Evolutionary conservation across 2,329 filamentous ascomycete genomes (phyloP), one percentile per base, ranked within the genome.

Genomic region (Colletotrichum filicis): DNA sequence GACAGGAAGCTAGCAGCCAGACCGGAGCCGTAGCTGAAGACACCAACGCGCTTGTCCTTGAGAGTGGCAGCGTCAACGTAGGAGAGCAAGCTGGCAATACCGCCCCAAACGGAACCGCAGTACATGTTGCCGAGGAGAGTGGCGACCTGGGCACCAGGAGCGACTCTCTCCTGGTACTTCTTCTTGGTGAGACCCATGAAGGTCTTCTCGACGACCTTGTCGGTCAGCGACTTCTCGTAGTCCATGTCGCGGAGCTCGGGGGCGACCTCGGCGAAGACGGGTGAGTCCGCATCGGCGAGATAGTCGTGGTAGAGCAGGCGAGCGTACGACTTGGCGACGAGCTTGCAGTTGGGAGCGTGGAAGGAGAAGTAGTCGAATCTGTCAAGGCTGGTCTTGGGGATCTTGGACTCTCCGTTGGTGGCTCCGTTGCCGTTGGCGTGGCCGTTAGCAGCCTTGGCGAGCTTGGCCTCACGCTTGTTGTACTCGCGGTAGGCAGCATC

Each of bases 281-380:
- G 84, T 82, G 88, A 87, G 75, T 91, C 87, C 60, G 93, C 90
- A 82, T 95, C 89, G 82, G 86, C 85, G 46, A 96, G 88, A 87
- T 93, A 97, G 85, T 97, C 94, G 82, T 96, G 94, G 89, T 97
- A 97, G 71, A 96, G 87, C 76, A 97, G 88, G 77, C 94, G 93
- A 73, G 90, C 94, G 81, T 95, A 97, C 22, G 93, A 95, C 87
- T 97, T 97, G 81, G 93, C 87, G 74, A 97, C 94, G 71, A 95
- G 88, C 87, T 97, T 97, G 92, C 94, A 97, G 75, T 92, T 96
- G 53, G 94, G 94, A 22, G 94, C 89, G 83, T 97, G 94, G 91
- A 95, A 97, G 74, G 91, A 84, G 81, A 97, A 84, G 86, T 95
- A 94, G 84, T 96, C 94, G 83, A 97, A 97, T 80, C 93, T 92